Conservation (phyloP, 148 eudicot species). For the Amaranthus cruentus region DNA sequence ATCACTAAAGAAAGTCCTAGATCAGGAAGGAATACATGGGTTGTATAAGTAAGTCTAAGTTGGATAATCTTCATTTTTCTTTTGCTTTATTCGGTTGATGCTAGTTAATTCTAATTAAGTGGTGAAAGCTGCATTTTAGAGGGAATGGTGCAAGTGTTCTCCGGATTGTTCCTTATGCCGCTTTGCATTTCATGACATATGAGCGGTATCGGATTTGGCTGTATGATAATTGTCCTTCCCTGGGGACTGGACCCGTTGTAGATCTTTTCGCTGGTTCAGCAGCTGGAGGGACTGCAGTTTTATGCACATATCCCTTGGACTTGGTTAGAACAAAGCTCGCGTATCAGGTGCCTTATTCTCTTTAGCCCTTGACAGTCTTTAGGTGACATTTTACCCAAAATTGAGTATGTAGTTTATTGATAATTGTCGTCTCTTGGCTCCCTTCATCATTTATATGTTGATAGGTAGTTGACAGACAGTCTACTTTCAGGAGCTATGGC, state of each 20-base stretch:
- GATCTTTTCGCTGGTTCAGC: slow-evolving; percentile 96
- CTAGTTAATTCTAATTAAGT: not conserved
- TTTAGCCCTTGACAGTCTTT: not conserved
- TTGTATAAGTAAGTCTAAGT: slow-evolving; percentile 69
- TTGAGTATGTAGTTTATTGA: not conserved
- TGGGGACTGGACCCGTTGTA: slow-evolving; percentile 84
- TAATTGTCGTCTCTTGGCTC: slow-evolving; percentile 7
- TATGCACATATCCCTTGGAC: slow-evolving; percentile 95
- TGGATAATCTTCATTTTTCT: not conserved
- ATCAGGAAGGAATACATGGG: slow-evolving; percentile 77
- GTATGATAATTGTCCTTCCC: slow-evolving; percentile 53
- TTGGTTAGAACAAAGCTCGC: slow-evolving; percentile 97
- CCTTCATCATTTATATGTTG: slow-evolving; percentile 6
- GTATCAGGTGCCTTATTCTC: slow-evolving; percentile 57
- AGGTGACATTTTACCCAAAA: not conserved
- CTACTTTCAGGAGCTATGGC: slow-evolving; percentile 30
- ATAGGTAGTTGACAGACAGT: slow-evolving; percentile 59
- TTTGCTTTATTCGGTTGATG: slow-evolving; percentile 5
- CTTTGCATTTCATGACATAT: slow-evolving; percentile 93
- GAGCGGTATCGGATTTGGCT: slow-evolving; percentile 85
- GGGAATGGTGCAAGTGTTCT: slow-evolving; percentile 96
- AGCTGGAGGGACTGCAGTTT: slow-evolving; percentile 93
- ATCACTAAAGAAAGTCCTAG: slow-evolving; percentile 67
- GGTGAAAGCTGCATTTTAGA: slow-evolving; percentile 29
- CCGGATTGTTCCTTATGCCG: slow-evolving; percentile 92